These are phyloP conservation scores for Bruguiera sexangula DNA, from an alignment of 345 rosid genomes.

Conservation along the genomic window DNA sequence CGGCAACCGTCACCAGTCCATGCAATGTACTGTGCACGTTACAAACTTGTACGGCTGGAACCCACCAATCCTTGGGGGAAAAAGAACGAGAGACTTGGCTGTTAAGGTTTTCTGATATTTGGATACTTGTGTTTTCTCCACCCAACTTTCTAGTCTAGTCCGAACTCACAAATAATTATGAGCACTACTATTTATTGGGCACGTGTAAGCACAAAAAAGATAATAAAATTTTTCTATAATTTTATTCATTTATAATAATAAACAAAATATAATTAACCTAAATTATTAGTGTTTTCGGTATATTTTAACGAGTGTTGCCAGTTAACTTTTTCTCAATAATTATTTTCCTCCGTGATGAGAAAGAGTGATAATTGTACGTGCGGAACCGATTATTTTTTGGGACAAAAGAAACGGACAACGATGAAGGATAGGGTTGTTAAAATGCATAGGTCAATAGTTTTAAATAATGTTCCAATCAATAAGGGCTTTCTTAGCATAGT, in stretches of 20 bases:
- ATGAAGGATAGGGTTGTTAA: conserved; percentile 18
- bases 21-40: conserved; percentile 21
- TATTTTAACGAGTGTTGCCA: too few relatives aligned
- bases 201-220: too few relatives aligned
- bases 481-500: too few relatives aligned
- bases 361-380: background rate
- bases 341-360: too few relatives aligned
- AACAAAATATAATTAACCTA: too few relatives aligned
- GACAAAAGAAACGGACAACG: background rate
- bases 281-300: too few relatives aligned
- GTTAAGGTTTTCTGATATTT: background rate
- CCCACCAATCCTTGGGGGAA: background rate
- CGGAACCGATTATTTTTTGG: background rate
- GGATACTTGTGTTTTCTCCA: background rate
- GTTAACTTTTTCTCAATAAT: too few relatives aligned
- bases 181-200: too few relatives aligned
- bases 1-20: background rate
- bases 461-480: background rate
- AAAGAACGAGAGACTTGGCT: background rate
- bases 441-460: conserved; percentile 1
- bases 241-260: too few relatives aligned
- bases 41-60: conserved; percentile 17
- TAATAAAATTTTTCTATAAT: too few relatives aligned
- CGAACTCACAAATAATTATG: too few relatives aligned
- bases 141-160: background rate